Percentiles rank a stretch among this genome's conserved stretches.
These are phyloP conservation scores for Trametes maxima DNA, from an alignment of 768 basidiomycete genomes.

Conservation along the genomic window DNA sequence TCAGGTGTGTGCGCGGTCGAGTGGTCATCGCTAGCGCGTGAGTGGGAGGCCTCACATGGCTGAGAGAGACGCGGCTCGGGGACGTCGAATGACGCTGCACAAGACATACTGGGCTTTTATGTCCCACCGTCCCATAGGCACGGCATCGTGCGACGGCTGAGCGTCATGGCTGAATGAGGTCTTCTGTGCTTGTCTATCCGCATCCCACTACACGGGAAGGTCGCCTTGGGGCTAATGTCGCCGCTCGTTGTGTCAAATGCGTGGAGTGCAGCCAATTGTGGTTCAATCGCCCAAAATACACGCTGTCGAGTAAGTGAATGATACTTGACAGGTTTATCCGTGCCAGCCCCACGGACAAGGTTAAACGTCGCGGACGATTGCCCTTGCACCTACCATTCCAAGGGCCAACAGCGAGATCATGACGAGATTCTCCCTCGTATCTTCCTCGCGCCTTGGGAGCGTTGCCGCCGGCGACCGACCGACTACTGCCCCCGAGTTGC, in stretches of 20 bases:
- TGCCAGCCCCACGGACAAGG: slow-evolving; percentile 22
- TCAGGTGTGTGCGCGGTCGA: slow-evolving; percentile 6
- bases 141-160: slow-evolving; percentile 17
- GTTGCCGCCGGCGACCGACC: slow-evolving; percentile 12
- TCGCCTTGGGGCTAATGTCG: not conserved
- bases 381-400: slow-evolving; percentile 16
- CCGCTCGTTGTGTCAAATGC: not conserved
- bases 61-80: slow-evolving; percentile 13
- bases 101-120: slow-evolving; percentile 27
- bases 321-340: slow-evolving; percentile 30
- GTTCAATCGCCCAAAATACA: slow-evolving; percentile 3
- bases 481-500: slow-evolving; percentile 3
- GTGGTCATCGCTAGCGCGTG: slow-evolving; percentile 7
- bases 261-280: slow-evolving; percentile 7
- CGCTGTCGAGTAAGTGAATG: slow-evolving; percentile 3
- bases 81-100: slow-evolving; percentile 15
- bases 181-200: slow-evolving; percentile 10
- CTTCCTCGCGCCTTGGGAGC: slow-evolving; percentile 1
- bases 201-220: not conserved
- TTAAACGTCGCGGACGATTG: slow-evolving; percentile 30
- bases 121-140: slow-evolving; percentile 25
- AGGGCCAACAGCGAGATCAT: slow-evolving; percentile 27
- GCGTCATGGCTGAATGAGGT: slow-evolving; percentile 10
- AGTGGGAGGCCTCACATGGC: slow-evolving; percentile 5
- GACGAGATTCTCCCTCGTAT: slow-evolving; percentile 30